These are phyloP conservation scores for Fusarium anthophilum DNA, from an alignment of 2,329 filamentous ascomycete species.

Conservation along the genomic window DNA sequence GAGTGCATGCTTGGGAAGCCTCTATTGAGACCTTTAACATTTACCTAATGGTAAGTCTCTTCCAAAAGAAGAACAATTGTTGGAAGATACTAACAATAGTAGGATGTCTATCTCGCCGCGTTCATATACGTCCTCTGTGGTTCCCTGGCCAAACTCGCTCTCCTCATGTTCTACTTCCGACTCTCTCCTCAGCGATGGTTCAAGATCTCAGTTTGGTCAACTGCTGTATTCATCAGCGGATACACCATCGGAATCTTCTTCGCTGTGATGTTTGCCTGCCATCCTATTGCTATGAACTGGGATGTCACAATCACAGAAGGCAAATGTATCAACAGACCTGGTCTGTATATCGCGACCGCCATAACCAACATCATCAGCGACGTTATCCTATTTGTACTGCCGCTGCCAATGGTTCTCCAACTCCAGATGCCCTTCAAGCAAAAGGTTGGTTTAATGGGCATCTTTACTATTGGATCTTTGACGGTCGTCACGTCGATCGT, in stretches of 20 bases:
- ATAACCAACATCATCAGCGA: constrained; percentile 59
- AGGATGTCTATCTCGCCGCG: constrained; percentile 43
- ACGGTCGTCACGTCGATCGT: constrained; percentile 47
- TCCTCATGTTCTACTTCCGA: constrained; percentile 51
- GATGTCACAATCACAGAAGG: constrained; percentile 43
- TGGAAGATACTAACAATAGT: not conserved
- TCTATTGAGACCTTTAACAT: constrained; percentile 39
- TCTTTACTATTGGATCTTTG: constrained; percentile 56
- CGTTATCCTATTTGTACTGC: constrained; percentile 56
- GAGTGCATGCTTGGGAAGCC: constrained; percentile 47
- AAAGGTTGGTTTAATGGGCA: constrained; percentile 55
- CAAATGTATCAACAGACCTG: constrained; percentile 56
- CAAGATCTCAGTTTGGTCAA: constrained; percentile 43
- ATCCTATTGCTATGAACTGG: constrained; percentile 46
- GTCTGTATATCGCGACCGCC: constrained; percentile 59
- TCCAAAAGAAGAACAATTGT: too few relatives aligned
- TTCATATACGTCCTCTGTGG: constrained; percentile 49
- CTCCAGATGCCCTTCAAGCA: constrained; percentile 57
- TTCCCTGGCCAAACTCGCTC: constrained; percentile 49
- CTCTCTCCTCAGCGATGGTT: constrained; percentile 50
- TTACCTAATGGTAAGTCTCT: constrained; percentile 36
- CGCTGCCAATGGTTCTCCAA: constrained; percentile 56
- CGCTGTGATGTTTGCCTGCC: constrained; percentile 50
- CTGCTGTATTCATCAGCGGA: constrained; percentile 42
- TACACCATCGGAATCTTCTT: constrained; percentile 49